phyloP scores from a whole-genome alignment of 768 basidiomycete genomes.

The Leccinum barrowsii region DNA sequence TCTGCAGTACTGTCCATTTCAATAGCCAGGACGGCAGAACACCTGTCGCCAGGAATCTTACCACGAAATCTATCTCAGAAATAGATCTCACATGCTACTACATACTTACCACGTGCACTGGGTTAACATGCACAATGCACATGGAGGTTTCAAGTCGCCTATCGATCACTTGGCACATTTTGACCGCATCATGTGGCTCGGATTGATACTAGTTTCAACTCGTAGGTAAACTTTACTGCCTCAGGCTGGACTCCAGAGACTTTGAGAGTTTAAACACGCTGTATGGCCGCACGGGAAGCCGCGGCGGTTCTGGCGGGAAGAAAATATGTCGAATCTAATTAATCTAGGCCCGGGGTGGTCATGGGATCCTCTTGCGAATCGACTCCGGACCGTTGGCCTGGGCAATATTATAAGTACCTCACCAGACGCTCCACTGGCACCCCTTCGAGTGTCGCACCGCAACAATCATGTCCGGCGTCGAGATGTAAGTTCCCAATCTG shows the following conservation, averaged over 20 bases:
- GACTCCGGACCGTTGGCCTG: slow-evolving; percentile 8
- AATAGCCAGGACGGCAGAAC: no score
- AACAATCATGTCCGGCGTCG: slow-evolving; percentile 53
- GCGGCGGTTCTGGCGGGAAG: slow-evolving; percentile 5
- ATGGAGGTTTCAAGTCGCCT: not conserved
- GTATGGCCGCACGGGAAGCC: slow-evolving; percentile 10
- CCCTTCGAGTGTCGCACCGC: not conserved
- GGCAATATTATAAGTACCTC: slow-evolving; percentile 15
- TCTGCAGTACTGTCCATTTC: no score
- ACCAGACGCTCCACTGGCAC: not conserved
- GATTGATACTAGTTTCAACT: not conserved
- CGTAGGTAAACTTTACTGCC: not conserved
- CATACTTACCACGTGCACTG: no score
- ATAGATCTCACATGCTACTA: no score
- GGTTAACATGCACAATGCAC: not conserved
- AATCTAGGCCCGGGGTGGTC: slow-evolving; percentile 4
- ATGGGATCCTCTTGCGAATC: slow-evolving; percentile 13
- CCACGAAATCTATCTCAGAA: no score
- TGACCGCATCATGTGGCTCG: not conserved
- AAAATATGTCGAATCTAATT: slow-evolving; percentile 7
- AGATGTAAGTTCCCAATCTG: slow-evolving; percentile 46
- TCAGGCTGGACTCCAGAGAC: not conserved
- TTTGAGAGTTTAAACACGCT: no score
- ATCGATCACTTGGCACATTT: not conserved
- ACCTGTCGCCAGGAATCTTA: no score